phyloP scores from a whole-genome alignment of 1,284 basidiomycete genomes.

The Ganoderma sinense region DNA sequence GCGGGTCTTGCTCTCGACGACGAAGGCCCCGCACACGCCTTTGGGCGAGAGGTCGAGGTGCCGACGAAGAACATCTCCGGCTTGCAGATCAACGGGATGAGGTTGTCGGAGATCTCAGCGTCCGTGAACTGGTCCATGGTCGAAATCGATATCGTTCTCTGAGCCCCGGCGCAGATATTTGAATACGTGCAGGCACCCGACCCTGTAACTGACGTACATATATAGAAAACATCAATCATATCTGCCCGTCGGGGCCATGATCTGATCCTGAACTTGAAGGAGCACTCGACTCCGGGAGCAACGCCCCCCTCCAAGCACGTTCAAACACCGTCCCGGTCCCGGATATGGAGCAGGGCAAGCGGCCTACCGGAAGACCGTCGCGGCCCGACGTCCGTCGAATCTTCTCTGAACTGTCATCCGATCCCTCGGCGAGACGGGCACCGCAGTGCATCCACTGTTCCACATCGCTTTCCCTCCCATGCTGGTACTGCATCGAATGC shows the following conservation, averaged over 20 bases:
- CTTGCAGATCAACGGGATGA: slow-evolving; percentile 55
- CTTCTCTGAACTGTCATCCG: not conserved
- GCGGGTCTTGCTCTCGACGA: slow-evolving; percentile 50
- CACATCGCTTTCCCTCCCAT: not conserved
- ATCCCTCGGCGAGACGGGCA: not conserved
- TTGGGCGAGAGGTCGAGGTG: slow-evolving; percentile 68
- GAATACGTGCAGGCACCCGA: no score
- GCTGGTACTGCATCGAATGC: slow-evolving; percentile 24
- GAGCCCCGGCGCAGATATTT: no score
- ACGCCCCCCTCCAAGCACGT: no score
- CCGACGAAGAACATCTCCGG: slow-evolving; percentile 65
- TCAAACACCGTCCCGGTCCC: no score
- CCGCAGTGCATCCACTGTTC: not conserved
- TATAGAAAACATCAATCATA: no score
- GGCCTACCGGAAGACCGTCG: no score
- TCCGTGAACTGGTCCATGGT: slow-evolving; percentile 58
- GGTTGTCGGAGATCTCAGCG: slow-evolving; percentile 51
- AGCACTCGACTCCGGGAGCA: no score
- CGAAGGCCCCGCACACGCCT: slow-evolving; percentile 55
- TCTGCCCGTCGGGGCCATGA: no score
- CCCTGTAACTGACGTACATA: no score
- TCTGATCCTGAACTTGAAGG: no score
- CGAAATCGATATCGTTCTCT: no score
- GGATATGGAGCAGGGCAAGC: no score
- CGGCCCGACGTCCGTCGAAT: not conserved